phyloP scores from a whole-genome alignment of 768 basidiomycete genomes.

The Tulasnella sp. region DNA sequence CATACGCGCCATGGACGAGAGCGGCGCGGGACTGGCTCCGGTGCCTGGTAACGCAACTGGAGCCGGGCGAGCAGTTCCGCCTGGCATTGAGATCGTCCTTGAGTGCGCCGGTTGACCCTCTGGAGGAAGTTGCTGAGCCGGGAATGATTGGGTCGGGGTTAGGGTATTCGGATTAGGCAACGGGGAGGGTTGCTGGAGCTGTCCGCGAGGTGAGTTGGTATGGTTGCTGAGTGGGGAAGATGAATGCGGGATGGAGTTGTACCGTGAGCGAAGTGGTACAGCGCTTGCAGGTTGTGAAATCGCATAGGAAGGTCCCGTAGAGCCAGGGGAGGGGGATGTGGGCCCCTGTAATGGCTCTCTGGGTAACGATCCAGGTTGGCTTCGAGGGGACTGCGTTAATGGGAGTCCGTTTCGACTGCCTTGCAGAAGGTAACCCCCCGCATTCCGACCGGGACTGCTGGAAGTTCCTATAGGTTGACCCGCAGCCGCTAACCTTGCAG shows the following conservation, averaged over 20 bases:
- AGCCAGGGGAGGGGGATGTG: neutral
- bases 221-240: neutral
- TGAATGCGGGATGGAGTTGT: conserved; percentile 6
- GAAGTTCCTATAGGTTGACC: neutral
- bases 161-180: neutral
- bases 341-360: neutral
- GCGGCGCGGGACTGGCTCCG: neutral
- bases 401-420: neutral
- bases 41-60: neutral
- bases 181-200: neutral
- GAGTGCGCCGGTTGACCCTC: neutral
- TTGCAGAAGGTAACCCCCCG: neutral
- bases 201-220: neutral
- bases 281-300: neutral
- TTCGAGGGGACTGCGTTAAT: neutral
- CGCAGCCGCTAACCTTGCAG: neutral
- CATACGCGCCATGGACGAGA: neutral
- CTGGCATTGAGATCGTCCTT: conserved; percentile 7
- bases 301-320: neutral
- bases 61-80: neutral
- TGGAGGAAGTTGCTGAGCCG: neutral
- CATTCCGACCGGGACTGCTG: neutral
- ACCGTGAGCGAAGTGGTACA: neutral
- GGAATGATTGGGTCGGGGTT: neutral
- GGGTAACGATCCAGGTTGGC: conserved; percentile 1